Conservation (phyloP, 257 asterid species). For the Solanum pennellii region DNA sequence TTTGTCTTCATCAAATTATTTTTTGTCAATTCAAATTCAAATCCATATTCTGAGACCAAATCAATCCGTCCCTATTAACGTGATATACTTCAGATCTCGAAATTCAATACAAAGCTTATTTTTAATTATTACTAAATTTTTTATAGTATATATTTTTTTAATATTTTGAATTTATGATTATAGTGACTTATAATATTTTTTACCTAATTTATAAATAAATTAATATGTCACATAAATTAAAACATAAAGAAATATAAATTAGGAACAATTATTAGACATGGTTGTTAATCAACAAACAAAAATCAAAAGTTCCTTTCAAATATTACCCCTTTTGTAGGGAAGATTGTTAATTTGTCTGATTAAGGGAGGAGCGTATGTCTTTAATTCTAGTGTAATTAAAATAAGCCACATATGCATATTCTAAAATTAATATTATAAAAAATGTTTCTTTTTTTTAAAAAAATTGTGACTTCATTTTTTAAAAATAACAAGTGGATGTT, state of each 20-base stretch:
- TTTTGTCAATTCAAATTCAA: neutral
- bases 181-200: too few species aligned
- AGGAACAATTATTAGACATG: neutral
- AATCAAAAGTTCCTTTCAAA: constrained; percentile 1
- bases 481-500: neutral
- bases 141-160: too few species aligned
- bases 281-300: constrained; percentile 25
- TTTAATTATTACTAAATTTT: too few species aligned
- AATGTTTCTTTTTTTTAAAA: neutral
- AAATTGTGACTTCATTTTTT: neutral
- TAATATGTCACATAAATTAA: too few species aligned
- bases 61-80: too few species aligned
- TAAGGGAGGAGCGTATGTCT: neutral
- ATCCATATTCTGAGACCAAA: neutral
- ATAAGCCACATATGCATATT: constrained; percentile 13
- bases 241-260: too few species aligned
- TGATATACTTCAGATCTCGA: too few species aligned
- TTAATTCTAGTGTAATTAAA: constrained; percentile 5
- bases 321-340: constrained; percentile 2
- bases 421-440: neutral
- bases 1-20: neutral
- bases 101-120: too few species aligned
- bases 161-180: too few species aligned
- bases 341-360: neutral
- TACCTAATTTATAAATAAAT: too few species aligned